A percentile compares a stretch with the other conserved stretches of the same genome.
Evolutionary conservation across 2,329 filamentous ascomycete species (phyloP).

Genomic region (Phaeosphaeria sp.): DNA sequence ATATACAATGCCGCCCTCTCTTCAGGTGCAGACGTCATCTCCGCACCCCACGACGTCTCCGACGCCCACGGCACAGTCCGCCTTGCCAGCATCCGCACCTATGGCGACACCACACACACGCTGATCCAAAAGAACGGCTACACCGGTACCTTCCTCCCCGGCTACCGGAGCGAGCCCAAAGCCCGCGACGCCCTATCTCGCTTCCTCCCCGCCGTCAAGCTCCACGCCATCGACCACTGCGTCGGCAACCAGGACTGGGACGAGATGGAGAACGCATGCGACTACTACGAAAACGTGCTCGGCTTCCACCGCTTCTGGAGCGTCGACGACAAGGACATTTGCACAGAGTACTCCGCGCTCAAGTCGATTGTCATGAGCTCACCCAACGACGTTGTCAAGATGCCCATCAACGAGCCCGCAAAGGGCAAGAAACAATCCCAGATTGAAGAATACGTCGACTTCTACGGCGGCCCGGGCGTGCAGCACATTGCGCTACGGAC

Average conservation of each 20-base stretch:
- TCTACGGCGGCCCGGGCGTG: conserved; percentile 87
- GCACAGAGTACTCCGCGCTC: conserved; percentile 88
- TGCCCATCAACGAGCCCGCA: conserved; percentile 98
- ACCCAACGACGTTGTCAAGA: conserved; percentile 86
- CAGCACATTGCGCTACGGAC: conserved; percentile 93
- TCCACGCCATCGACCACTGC: conserved; percentile 89
- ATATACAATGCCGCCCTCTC: conserved; percentile 78
- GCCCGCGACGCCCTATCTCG: conserved; percentile 53
- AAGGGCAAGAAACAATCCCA: conserved; percentile 88
- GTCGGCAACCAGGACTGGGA: conserved; percentile 97
- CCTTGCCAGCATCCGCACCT: conserved; percentile 84
- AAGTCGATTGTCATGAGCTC: conserved; percentile 91
- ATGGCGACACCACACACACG: conserved; percentile 94
- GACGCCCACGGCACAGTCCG: conserved; percentile 73
- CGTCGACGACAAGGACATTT: conserved; percentile 91
- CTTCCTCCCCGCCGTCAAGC: conserved; percentile 68
- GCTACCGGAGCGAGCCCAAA: conserved; percentile 67
- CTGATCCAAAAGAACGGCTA: conserved; percentile 78
- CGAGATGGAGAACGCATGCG: conserved; percentile 74
- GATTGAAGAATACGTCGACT: conserved; percentile 87
- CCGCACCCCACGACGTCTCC: conserved; percentile 59
- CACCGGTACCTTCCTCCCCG: conserved; percentile 79
- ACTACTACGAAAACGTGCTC: conserved; percentile 84
- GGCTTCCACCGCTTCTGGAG: conserved; percentile 98
- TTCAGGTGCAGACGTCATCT: conserved; percentile 67